A percentile compares a stretch with the other conserved stretches of the same genome.
Conservation (phyloP, 2,329 filamentous ascomycete species). For the Orbilia brochopaga region DNA sequence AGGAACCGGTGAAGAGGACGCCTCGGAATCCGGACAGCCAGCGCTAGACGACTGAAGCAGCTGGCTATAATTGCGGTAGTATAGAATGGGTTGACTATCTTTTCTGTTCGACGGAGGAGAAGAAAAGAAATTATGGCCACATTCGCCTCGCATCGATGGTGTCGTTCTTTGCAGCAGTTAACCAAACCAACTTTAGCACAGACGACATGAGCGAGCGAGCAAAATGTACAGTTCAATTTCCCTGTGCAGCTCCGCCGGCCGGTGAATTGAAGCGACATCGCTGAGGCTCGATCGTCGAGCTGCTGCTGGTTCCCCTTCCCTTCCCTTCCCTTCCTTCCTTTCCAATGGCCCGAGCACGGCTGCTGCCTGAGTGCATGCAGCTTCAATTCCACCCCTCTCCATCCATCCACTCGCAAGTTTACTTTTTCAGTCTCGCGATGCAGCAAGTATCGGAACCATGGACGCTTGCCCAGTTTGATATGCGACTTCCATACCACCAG, state of each 20-base stretch:
- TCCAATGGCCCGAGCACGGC: not conserved
- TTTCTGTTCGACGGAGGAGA: no score
- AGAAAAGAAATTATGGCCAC: not conserved
- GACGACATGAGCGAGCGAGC: not conserved
- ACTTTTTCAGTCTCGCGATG: constrained; percentile 21
- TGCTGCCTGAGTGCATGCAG: not conserved
- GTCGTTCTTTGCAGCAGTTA: constrained; percentile 1
- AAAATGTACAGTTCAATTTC: not conserved
- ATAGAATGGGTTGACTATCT: no score
- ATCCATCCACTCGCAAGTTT: no score
- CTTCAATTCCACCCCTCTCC: no score
- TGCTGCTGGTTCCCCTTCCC: no score
- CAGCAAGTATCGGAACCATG: constrained; percentile 45
- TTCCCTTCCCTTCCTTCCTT: no score
- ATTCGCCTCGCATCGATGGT: not conserved
- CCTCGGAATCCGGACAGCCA: not conserved
- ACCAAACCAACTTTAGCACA: not conserved
- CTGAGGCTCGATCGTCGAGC: not conserved
- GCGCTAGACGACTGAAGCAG: not conserved
- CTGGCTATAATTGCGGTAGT: no score
- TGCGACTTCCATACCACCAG: constrained; percentile 48
- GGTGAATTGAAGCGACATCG: not conserved
- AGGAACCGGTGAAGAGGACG: not conserved
- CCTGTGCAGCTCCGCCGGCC: no score
- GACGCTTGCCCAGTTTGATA: constrained; percentile 48